Evolutionary conservation across 1,284 basidiomycete species (phyloP), one percentile per base, ranked within the genome.

Genomic region (Boletus sp.): DNA sequence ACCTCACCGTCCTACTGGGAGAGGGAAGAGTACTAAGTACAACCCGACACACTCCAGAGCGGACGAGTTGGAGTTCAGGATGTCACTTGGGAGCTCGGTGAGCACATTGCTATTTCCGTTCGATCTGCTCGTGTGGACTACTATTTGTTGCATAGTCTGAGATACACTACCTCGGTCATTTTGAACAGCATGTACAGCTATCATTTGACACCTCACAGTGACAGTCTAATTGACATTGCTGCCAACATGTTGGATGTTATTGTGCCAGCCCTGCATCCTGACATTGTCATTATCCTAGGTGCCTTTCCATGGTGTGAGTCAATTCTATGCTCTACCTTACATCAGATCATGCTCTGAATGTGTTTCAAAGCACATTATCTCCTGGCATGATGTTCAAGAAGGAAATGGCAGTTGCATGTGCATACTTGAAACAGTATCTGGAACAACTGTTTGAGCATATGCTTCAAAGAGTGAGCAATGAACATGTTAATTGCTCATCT

Each of bases 221-320:
- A 44, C 14, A 14, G 25, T 25, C n/a, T 44, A 10, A 25, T 55
- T 5, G 43, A 47, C 7, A 47, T 23, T 21, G 53, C 17, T 6
- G 43, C 53, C 21, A 35, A 35, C 17, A 23, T 25, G 23, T 19
- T 55, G 17, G 8, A 19, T 3, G 27, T 35, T n/a, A 13, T 47
- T 6, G 13, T 25, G 17, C 23, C 31, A 21, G 19, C 33, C 16
- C 6, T 55, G 17, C 40, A n/a, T 28, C 53, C 53, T 10, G 43
- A 46, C 44, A 21, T 33, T 17, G 23, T 11, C 19, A 7, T 27
- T 19, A 55, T 35, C 5, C 3, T 47, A 1, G 44, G 53, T 3
- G 53, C 31, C 13, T 55, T 46, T 28, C 53, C 53, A 6, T 55
- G 53, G 53, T 19, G 53, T 55, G 33, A 55, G 53, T 46, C 7